These are phyloP conservation scores for Paxillus involutus DNA, from an alignment of 768 basidiomycete genomes.

Conservation along the genomic window DNA sequence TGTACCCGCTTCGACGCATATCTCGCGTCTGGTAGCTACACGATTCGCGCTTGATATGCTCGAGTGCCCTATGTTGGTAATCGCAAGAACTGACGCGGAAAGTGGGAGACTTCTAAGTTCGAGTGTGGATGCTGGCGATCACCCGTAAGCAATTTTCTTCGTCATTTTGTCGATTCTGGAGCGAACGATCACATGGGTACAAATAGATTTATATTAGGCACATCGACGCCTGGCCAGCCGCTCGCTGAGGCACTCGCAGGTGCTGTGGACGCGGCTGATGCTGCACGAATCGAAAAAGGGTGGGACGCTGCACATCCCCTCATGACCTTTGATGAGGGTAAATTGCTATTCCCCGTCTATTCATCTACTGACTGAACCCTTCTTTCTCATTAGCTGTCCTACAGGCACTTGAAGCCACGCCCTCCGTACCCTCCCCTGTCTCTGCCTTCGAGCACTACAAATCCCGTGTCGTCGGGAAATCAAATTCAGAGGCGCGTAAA, in stretches of 20 bases:
- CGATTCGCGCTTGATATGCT: conserved; percentile 91
- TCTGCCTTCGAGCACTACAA: conserved; percentile 60
- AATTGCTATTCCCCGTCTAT: conserved; percentile 47
- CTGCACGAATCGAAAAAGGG: conserved; percentile 70
- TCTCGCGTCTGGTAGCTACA: conserved; percentile 80
- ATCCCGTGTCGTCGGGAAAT: conserved; percentile 57
- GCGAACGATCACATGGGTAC: conserved; percentile 7
- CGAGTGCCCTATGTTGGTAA: conserved; percentile 83
- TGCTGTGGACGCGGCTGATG: conserved; percentile 64
- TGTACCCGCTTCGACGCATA: conserved; percentile 85
- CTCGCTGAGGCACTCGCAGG: conserved; percentile 71
- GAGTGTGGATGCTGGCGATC: conserved; percentile 80
- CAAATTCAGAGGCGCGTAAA: conserved; percentile 68
- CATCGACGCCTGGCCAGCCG: conserved; percentile 45
- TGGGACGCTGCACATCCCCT: conserved; percentile 72
- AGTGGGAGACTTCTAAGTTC: conserved; percentile 82
- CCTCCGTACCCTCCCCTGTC: conserved; percentile 30
- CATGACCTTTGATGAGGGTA: conserved; percentile 85
- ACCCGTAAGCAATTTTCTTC: conserved; percentile 41
- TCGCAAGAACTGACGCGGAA: conserved; percentile 92
- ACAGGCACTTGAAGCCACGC: conserved; percentile 14
- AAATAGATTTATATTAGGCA: conserved; percentile 65
- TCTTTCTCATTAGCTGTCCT: conserved; percentile 19
- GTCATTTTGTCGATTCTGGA: conserved; percentile 1
- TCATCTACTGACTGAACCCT: background rate